A percentile compares a stretch with the other conserved stretches of the same genome.
phyloP scores from a whole-genome alignment of 164 flowering plant genomes.

The Saururus chinensis region DNA sequence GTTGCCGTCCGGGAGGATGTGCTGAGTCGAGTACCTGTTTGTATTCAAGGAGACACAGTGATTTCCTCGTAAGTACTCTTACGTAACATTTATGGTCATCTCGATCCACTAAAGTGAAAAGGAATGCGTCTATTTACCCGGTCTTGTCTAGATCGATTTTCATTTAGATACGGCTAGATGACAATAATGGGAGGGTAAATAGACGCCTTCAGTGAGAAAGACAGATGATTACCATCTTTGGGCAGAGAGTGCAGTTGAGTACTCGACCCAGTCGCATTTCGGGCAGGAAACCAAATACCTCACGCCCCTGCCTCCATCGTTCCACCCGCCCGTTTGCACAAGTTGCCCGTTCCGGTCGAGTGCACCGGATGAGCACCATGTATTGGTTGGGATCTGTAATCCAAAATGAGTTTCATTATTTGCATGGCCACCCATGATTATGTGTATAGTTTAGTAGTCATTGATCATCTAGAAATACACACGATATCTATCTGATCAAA shows the following conservation, averaged over 20 bases:
- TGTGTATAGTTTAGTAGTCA: too few relatives aligned
- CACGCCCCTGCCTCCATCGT: constrained; percentile 34
- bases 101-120: too few relatives aligned
- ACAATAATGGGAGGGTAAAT: too few relatives aligned
- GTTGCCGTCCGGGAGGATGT: constrained; percentile 45
- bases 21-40: constrained; percentile 59
- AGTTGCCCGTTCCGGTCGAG: constrained; percentile 40
- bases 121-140: too few relatives aligned
- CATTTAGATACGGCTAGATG: too few relatives aligned
- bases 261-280: constrained; percentile 48
- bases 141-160: too few relatives aligned
- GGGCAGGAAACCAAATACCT: constrained; percentile 28
- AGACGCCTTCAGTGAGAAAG: too few relatives aligned
- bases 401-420: not conserved
- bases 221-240: constrained; percentile 45
- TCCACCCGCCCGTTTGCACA: constrained; percentile 61
- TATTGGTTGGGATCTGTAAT: constrained; percentile 37
- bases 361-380: constrained; percentile 92
- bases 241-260: constrained; percentile 24
- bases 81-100: too few relatives aligned
- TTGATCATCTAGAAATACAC: not conserved
- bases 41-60: too few relatives aligned
- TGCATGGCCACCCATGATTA: not conserved
- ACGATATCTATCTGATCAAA: too few relatives aligned
- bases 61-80: too few relatives aligned